These are phyloP conservation scores for Sclerotinia minor DNA, from an alignment of 2,329 filamentous ascomycete genomes.

Conservation along the genomic window DNA sequence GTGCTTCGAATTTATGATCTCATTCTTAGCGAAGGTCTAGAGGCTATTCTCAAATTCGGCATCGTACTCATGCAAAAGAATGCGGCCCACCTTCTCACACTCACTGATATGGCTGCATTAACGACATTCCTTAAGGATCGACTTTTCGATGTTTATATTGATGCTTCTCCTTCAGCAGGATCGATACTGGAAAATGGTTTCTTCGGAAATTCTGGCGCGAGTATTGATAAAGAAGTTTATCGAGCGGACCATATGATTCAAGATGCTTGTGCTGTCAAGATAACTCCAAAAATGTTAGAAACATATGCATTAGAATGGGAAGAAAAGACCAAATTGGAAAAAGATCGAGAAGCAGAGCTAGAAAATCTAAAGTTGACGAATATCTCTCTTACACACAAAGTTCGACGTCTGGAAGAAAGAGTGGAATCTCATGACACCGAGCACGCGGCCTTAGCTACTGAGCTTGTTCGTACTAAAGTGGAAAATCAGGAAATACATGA, in stretches of 20 bases:
- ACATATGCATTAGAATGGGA: slow-evolving; percentile 87
- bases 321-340: slow-evolving; percentile 79
- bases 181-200: slow-evolving; percentile 95
- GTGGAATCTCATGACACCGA: slow-evolving; percentile 87
- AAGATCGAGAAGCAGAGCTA: slow-evolving; percentile 79
- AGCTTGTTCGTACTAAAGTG: slow-evolving; percentile 88
- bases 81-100: slow-evolving; percentile 69
- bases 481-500: slow-evolving; percentile 89
- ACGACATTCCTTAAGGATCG: slow-evolving; percentile 91
- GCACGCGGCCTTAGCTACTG: slow-evolving; percentile 86
- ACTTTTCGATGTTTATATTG: slow-evolving; percentile 95
- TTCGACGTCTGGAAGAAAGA: slow-evolving; percentile 84
- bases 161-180: slow-evolving; percentile 86
- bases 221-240: slow-evolving; percentile 92
- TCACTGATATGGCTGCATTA: slow-evolving; percentile 88
- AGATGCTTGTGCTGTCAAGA: slow-evolving; percentile 84
- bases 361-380: slow-evolving; percentile 70
- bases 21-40: slow-evolving; percentile 88
- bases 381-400: slow-evolving; percentile 65
- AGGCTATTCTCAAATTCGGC: slow-evolving; percentile 91
- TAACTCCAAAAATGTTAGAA: slow-evolving; percentile 80
- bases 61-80: slow-evolving; percentile 98
- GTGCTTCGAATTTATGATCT: slow-evolving; percentile 96
- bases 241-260: slow-evolving; percentile 89
- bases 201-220: slow-evolving; percentile 89